Evolutionary conservation across 495 filamentous ascomycete genomes (phyloP), one percentile per base, ranked within the genome.

Genomic region (Penicillium antarcticum): DNA sequence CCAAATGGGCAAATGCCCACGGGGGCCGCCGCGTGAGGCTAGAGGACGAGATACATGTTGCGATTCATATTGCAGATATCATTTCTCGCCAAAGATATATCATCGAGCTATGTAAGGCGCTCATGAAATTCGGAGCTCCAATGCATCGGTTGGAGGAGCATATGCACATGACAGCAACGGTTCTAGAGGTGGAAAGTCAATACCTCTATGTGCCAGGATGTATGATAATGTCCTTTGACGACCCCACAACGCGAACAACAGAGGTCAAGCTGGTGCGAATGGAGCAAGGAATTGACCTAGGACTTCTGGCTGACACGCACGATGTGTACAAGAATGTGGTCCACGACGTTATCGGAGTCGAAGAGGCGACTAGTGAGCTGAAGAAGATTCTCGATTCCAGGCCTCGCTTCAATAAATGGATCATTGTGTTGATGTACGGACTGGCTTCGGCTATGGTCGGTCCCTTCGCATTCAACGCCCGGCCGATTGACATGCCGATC

Each of bases 141-240:
- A 89, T 86, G 1, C 87, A 91, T 61, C 80, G 87, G 17, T 73
- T 91, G 14, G 87, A 91, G 64, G 86, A 88, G 57, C 95, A 96
- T 64, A 87, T 97, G 86, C 82, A 80, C 43, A 95, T 92, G 90
- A 89, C 89, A 11, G 87, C 92, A 8, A 80, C 87, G 2, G 90
- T 94, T 10, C 80, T 97, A 14, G 87, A 91, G 62, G 89, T 96
- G 23, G 88, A 95, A 36, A 88, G 86, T 35, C 92, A 96, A 56
- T 96, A 92, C 62, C 69, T 96, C 33, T 96, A 96, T 66, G 83
- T 96, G 4, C 92, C 92, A 0, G 90, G 89, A 5, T 94, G 88
- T 56, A 97, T 96, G 92, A 88, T 97, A 62, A 87, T 96, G 66
- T 91, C 89, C 0, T 96, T 97, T 61, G 92, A 95, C 60, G 92